Evolutionary conservation across 495 filamentous ascomycete genomes (phyloP), one percentile per base, ranked within the genome.

Genomic region (Neurospora sp.): DNA sequence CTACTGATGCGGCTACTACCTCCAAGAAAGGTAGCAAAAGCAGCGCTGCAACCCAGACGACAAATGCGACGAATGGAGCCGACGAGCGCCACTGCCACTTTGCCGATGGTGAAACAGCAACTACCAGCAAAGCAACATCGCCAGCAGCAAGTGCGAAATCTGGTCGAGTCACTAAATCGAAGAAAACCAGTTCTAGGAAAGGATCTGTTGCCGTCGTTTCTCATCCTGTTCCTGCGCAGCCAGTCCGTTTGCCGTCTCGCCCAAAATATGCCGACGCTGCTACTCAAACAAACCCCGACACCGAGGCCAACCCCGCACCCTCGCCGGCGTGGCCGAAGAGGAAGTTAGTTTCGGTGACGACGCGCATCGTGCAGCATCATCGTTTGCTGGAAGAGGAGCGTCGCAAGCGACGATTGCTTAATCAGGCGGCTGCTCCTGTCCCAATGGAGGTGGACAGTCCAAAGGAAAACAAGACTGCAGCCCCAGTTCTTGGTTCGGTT

Each of bases 281-380:
- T 2, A 83, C 84, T 2, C 87, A 89, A 72, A 89, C 87, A 4
- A 85, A 86, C 69, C 78, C 81, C 0, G 83, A 85, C 53, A 61
- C 22, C 14, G 53, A 61, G 53, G 40, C n/a, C 73, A 14, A 74
- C 27, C 22, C 76, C 6, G 22, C 22, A 61, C 53, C 53, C 12
- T 18, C 78, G 22, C 72, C 75, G 1, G 48, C 78, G 2, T 82
- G 81, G 27, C 80, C 80, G 1, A 84, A 78, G 70, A 83, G 80
- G 53, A 79, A 78, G 35, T 74, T 86, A 16, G 79, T 86, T 2
- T 81, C 84, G 8, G 76, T 88, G 37, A 78, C 86, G 12, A 83
- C 83, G 72, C 81, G 85, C 39, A 75, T 88, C 40, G 73, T 89
- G 16, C 82, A 86, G 27, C 80, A 83, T 65, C 81, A 80, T 27